Conservation (phyloP, 1,139 yeast genomes). For the Debaryomycetaceae sp. region DNA sequence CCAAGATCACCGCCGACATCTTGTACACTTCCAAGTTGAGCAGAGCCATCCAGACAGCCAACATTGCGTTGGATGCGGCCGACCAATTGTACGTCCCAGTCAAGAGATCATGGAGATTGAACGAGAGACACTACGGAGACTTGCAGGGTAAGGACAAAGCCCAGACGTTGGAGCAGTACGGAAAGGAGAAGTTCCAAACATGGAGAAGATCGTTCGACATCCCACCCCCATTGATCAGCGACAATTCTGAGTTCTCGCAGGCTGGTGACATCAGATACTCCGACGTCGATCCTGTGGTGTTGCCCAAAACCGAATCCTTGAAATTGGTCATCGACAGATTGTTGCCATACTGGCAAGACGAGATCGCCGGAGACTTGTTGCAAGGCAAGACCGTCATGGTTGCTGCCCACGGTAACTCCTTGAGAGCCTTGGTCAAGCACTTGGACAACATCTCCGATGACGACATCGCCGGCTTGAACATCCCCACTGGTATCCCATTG, state of each 20-base stretch:
- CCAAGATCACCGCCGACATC: slow-evolving; percentile 80
- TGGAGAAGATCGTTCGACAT: slow-evolving; percentile 98
- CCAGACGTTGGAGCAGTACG: slow-evolving; percentile 81
- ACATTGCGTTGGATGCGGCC: slow-evolving; percentile 86
- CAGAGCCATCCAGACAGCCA: slow-evolving; percentile 97
- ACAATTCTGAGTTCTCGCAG: slow-evolving; percentile 79
- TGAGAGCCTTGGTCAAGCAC: slow-evolving; percentile 95
- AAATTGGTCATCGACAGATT: slow-evolving; percentile 94
- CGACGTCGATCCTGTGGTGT: slow-evolving; percentile 75
- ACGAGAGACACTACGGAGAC: slow-evolving; percentile 99
- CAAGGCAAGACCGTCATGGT: slow-evolving; percentile 86
- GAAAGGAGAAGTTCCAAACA: slow-evolving; percentile 89
- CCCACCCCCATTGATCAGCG: slow-evolving; percentile 90
- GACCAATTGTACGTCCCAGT: slow-evolving; percentile 92
- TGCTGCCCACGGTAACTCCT: slow-evolving; percentile 98
- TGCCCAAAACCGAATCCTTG: slow-evolving; percentile 94
- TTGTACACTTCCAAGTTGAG: slow-evolving; percentile 89
- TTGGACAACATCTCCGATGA: slow-evolving; percentile 91
- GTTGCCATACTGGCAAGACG: slow-evolving; percentile 97
- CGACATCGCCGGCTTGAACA: slow-evolving; percentile 90
- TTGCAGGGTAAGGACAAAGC: slow-evolving; percentile 99
- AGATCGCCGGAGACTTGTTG: slow-evolving; percentile 79
- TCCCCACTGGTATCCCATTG: slow-evolving; percentile 98
- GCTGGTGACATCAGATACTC: slow-evolving; percentile 79
- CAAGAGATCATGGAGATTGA: slow-evolving; percentile 95